These are phyloP conservation scores for Cordyceps cateniannulata DNA, from an alignment of 2,329 filamentous ascomycete genomes.

Conservation along the genomic window DNA sequence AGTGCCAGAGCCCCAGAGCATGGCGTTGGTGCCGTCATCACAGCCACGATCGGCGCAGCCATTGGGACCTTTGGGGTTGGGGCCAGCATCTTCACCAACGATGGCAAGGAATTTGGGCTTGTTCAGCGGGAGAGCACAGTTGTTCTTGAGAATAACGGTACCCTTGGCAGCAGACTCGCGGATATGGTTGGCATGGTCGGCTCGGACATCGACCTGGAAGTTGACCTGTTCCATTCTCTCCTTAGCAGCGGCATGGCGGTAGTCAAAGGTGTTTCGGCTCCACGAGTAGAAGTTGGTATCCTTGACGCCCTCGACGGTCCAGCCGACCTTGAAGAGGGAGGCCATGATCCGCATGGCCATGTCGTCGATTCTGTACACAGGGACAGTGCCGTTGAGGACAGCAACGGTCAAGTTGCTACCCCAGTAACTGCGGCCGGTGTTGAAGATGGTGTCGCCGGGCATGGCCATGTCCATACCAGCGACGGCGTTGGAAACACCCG, in stretches of 20 bases:
- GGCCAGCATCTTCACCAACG: constrained; percentile 77
- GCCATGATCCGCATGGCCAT: constrained; percentile 82
- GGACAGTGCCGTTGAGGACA: constrained; percentile 82
- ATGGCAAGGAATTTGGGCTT: constrained; percentile 70
- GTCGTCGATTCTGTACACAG: constrained; percentile 82
- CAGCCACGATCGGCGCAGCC: constrained; percentile 65
- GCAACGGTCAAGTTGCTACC: constrained; percentile 82
- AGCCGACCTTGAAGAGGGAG: constrained; percentile 60
- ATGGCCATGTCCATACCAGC: constrained; percentile 84
- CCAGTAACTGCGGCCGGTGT: constrained; percentile 68
- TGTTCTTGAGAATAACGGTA: constrained; percentile 86
- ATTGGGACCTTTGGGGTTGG: constrained; percentile 70
- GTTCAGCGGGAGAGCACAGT: constrained; percentile 66
- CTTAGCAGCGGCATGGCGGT: constrained; percentile 55
- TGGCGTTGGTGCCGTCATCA: constrained; percentile 56
- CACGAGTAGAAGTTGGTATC: constrained; percentile 83
- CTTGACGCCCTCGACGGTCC: constrained; percentile 34
- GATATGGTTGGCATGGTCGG: constrained; percentile 65
- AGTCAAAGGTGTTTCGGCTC: constrained; percentile 70
- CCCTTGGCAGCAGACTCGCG: constrained; percentile 72
- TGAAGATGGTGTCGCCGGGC: constrained; percentile 76
- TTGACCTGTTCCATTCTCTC: constrained; percentile 65
- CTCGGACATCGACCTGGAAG: constrained; percentile 76
- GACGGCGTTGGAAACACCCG: constrained; percentile 57
- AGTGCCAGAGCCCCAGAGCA: constrained; percentile 75